These are phyloP conservation scores for Neurospora sp. DNA, from an alignment of 495 filamentous ascomycete species.

Conservation along the genomic window DNA sequence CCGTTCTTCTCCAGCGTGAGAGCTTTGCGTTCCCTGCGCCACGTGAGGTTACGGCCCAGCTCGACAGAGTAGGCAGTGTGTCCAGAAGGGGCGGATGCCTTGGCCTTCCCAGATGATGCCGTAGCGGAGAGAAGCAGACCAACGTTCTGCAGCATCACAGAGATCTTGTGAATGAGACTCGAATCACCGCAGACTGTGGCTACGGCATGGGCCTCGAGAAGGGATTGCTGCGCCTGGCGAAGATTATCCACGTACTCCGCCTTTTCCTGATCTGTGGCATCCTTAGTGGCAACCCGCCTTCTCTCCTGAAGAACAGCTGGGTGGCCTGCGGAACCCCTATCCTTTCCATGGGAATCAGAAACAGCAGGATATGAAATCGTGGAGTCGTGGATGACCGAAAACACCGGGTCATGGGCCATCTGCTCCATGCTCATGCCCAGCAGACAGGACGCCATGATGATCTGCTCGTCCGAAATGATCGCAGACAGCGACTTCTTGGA, in stretches of 20 bases:
- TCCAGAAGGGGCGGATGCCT: conserved; percentile 40
- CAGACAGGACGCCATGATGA: conserved; percentile 49
- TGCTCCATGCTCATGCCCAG: conserved; percentile 52
- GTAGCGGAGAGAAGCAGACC: conserved; percentile 58
- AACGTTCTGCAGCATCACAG: conserved; percentile 49
- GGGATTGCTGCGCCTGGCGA: conserved; percentile 47
- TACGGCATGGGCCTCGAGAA: conserved; percentile 46
- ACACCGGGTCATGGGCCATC: conserved; percentile 71
- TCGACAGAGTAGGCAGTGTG: conserved; percentile 53
- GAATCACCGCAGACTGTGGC: conserved; percentile 38
- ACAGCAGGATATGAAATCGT: conserved; percentile 75
- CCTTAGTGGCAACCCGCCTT: conserved; percentile 8
- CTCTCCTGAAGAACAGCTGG: neutral
- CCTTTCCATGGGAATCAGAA: conserved; percentile 17
- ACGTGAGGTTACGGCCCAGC: conserved; percentile 49
- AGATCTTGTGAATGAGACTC: conserved; percentile 45
- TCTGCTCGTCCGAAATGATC: conserved; percentile 34
- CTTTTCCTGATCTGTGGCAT: conserved; percentile 22
- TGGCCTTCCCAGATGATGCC: conserved; percentile 24
- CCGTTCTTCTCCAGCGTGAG: conserved; percentile 31
- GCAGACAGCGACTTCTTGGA: conserved; percentile 22
- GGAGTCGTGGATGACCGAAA: conserved; percentile 83
- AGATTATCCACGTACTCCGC: conserved; percentile 47
- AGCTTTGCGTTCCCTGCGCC: conserved; percentile 48
- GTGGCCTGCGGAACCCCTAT: conserved; percentile 5